These are phyloP conservation scores for Penicillium bialowiezense DNA, from an alignment of 495 filamentous ascomycete genomes.

Conservation along the genomic window DNA sequence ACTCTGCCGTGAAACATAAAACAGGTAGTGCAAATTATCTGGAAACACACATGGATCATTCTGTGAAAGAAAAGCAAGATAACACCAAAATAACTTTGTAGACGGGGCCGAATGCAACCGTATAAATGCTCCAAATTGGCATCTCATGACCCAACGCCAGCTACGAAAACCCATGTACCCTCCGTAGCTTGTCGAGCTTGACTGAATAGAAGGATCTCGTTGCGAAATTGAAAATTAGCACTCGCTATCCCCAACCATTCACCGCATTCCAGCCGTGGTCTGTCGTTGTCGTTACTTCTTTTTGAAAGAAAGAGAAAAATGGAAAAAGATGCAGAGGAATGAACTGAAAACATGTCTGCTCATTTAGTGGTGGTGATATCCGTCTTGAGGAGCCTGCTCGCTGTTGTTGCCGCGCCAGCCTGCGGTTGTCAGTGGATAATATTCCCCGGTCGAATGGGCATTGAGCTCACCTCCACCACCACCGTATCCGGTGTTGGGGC, in stretches of 20 bases:
- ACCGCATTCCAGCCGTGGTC: conserved; percentile 9
- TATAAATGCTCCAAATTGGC: not conserved
- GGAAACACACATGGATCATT: not conserved
- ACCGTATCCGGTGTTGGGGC: conserved; percentile 31
- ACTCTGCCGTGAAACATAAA: not conserved
- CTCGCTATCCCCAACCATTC: conserved; percentile 6
- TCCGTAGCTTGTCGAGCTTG: not conserved
- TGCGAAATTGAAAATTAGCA: conserved; percentile 1
- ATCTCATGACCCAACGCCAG: not conserved
- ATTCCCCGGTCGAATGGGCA: not conserved
- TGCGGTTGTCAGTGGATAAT: conserved; percentile 5
- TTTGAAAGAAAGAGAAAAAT: conserved; percentile 1
- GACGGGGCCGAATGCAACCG: not conserved
- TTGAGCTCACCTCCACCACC: conserved; percentile 33
- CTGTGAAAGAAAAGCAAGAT: not conserved
- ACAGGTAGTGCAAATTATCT: not conserved
- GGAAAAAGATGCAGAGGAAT: conserved; percentile 2
- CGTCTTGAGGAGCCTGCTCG: conserved; percentile 20
- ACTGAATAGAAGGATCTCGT: not conserved
- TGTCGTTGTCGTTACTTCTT: conserved; percentile 17
- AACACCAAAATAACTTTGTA: not conserved
- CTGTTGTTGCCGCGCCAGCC: conserved; percentile 35
- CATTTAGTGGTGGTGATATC: conserved; percentile 13
- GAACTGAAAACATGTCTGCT: not conserved
- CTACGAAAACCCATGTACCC: not conserved